phyloP scores from a whole-genome alignment of 176 grass and related monocot species.

The Eragrostis nindensis region DNA sequence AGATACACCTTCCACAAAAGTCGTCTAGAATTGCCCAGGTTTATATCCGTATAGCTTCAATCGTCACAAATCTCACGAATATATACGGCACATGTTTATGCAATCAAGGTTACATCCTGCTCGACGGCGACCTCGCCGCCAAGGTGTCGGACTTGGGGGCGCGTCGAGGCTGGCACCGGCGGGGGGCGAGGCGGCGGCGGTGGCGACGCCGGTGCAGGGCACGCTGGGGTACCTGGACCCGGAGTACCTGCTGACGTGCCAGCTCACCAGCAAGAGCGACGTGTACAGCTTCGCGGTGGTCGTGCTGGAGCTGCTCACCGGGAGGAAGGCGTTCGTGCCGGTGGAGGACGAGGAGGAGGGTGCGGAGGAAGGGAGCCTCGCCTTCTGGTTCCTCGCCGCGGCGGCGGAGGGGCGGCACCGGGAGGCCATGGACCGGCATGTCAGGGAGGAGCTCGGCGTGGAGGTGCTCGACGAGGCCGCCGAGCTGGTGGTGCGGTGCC shows the following conservation, averaged over 20 bases:
- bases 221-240: constrained; percentile 65
- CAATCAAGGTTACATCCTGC: constrained; percentile 47
- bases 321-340: constrained; percentile 48
- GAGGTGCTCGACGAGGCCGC: background rate
- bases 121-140: constrained; percentile 47
- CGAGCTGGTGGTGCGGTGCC: background rate
- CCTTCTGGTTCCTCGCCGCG: background rate
- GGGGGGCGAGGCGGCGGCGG: constrained; percentile 13
- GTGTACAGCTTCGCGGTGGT: constrained; percentile 96
- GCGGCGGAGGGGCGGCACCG: background rate
- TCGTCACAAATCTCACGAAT: too few relatives aligned
- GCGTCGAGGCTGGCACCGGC: background rate
- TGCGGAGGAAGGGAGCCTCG: background rate
- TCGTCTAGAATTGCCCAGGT: too few relatives aligned
- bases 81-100: too few relatives aligned
- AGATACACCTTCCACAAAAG: too few relatives aligned
- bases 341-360: background rate
- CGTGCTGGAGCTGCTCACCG: constrained; percentile 79
- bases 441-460: background rate
- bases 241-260: constrained; percentile 55
- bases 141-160: background rate
- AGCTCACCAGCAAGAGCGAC: constrained; percentile 73
- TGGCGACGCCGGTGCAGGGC: constrained; percentile 54
- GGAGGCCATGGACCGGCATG: background rate
- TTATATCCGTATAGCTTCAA: too few relatives aligned